These are phyloP conservation scores for Gyrodon lividus DNA, from an alignment of 768 basidiomycete genomes.

Conservation along the genomic window DNA sequence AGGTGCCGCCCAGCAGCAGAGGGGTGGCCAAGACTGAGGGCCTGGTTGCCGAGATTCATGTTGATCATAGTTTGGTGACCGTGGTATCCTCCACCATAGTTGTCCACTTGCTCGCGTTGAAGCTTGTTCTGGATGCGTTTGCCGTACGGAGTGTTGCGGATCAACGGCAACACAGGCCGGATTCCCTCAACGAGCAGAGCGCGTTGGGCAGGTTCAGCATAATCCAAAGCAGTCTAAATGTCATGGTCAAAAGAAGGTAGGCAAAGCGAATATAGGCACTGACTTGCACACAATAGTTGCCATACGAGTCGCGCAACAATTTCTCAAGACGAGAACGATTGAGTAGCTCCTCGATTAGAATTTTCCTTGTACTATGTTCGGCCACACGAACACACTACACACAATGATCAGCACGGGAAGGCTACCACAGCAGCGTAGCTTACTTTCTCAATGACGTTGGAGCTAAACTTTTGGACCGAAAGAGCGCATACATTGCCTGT, in stretches of 20 bases:
- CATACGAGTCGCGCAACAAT: constrained; percentile 92
- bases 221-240: constrained; percentile 89
- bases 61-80: constrained; percentile 60
- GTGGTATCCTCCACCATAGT: constrained; percentile 54
- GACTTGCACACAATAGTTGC: constrained; percentile 93
- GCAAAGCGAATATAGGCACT: constrained; percentile 18
- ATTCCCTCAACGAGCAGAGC: constrained; percentile 94
- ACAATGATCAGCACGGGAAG: neutral
- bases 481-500: constrained; percentile 95
- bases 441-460: constrained; percentile 97
- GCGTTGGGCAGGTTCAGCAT: constrained; percentile 93
- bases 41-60: constrained; percentile 54
- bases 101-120: constrained; percentile 88
- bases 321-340: constrained; percentile 96
- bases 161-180: constrained; percentile 95
- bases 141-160: constrained; percentile 98
- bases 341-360: constrained; percentile 91
- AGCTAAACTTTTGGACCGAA: constrained; percentile 99
- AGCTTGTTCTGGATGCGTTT: constrained; percentile 99
- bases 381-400: constrained; percentile 84
- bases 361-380: constrained; percentile 90
- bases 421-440: neutral
- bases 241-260: constrained; percentile 19
- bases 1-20: constrained; percentile 54
- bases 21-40: constrained; percentile 44